phyloP scores from a whole-genome alignment of 1,139 yeast species.

The Hanseniaspora sp. region DNA sequence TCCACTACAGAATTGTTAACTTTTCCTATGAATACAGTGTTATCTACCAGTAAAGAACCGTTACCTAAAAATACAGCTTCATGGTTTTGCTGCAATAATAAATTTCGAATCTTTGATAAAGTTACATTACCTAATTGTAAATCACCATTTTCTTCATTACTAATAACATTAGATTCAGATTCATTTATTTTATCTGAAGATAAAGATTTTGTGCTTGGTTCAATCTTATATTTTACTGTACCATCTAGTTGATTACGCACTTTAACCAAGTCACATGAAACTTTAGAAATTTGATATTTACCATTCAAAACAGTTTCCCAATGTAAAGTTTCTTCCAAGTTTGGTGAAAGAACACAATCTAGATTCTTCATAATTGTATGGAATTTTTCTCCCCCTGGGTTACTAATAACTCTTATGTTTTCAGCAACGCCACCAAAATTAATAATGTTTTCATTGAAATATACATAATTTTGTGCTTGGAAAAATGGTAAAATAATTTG shows the following conservation, averaged over 20 bases:
- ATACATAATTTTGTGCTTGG: slow-evolving; percentile 64
- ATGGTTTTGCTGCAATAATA: slow-evolving; percentile 47
- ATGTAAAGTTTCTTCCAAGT: slow-evolving; percentile 47
- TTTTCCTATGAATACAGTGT: slow-evolving; percentile 62
- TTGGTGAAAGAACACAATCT: slow-evolving; percentile 61
- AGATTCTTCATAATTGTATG: slow-evolving; percentile 56
- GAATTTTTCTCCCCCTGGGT: slow-evolving; percentile 37
- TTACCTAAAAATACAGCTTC: slow-evolving; percentile 86
- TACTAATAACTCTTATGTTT: slow-evolving; percentile 30
- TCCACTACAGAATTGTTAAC: slow-evolving; percentile 70
- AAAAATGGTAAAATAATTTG: slow-evolving; percentile 67
- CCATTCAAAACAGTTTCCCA: slow-evolving; percentile 85
- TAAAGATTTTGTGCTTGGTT: slow-evolving; percentile 16
- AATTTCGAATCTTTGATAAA: slow-evolving; percentile 66
- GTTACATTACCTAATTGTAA: slow-evolving; percentile 67
- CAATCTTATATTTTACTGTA: slow-evolving; percentile 14
- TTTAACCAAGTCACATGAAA: slow-evolving; percentile 54
- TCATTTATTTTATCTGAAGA: neutral
- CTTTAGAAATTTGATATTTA: slow-evolving; percentile 63
- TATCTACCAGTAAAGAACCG: slow-evolving; percentile 81
- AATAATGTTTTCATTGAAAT: slow-evolving; percentile 35
- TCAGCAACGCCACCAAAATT: slow-evolving; percentile 22
- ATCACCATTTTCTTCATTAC: slow-evolving; percentile 20
- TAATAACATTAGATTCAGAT: slow-evolving; percentile 24
- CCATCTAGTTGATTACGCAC: slow-evolving; percentile 1